phyloP scores from a whole-genome alignment of 169 alveolate species.

The Prorocentrum cordatum region DNA sequence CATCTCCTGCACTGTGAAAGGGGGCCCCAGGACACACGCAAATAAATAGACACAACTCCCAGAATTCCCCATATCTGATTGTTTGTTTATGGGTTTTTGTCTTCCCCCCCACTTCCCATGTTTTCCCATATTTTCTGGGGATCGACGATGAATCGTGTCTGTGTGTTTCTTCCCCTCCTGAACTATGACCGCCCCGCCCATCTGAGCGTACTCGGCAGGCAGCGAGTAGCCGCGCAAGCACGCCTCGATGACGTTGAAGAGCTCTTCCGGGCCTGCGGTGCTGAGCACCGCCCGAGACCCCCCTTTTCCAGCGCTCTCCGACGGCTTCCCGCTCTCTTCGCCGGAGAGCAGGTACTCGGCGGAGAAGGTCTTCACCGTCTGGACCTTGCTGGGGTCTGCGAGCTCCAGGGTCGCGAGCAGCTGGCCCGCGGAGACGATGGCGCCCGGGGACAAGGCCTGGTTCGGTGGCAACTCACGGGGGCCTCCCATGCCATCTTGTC shows the following conservation, averaged over 20 bases:
- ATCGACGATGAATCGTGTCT: not conserved
- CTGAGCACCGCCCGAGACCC: not conserved
- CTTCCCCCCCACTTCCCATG: too few relatives aligned
- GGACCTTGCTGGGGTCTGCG: slow-evolving; percentile 48
- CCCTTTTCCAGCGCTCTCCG: not conserved
- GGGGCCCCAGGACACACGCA: not conserved
- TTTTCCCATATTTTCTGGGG: too few relatives aligned
- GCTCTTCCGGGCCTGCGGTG: not conserved
- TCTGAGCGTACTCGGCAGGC: not conserved
- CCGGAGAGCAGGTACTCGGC: not conserved
- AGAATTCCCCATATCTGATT: too few relatives aligned
- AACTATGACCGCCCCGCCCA: too few relatives aligned
- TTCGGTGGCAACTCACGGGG: too few relatives aligned
- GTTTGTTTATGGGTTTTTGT: too few relatives aligned
- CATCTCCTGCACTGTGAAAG: not conserved
- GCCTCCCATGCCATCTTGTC: too few relatives aligned
- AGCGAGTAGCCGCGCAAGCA: not conserved
- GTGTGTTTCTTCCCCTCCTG: not conserved
- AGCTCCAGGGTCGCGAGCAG: slow-evolving; percentile 36
- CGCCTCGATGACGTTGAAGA: not conserved
- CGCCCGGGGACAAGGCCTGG: slow-evolving; percentile 54
- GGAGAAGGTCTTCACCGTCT: not conserved
- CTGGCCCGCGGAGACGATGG: slow-evolving; percentile 66
- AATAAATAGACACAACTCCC: too few relatives aligned
- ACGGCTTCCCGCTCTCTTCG: too few relatives aligned